These are phyloP conservation scores for Talaromyces borbonicus DNA, from an alignment of 495 filamentous ascomycete species.

Conservation along the genomic window DNA sequence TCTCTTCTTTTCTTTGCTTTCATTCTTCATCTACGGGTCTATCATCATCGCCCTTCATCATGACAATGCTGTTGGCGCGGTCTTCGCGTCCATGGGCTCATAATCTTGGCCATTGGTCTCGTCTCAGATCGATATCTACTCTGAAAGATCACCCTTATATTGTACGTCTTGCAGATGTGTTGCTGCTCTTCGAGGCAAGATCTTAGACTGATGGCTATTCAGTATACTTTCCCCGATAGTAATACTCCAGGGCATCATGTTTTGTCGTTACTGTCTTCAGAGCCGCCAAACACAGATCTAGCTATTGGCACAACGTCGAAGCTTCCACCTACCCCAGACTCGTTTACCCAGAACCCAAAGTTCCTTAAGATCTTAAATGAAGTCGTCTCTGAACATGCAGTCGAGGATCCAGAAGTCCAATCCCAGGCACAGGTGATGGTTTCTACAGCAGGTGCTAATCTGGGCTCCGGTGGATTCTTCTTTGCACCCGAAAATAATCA, in stretches of 20 bases:
- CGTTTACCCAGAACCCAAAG: conserved; percentile 63
- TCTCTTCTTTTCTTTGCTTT: not conserved
- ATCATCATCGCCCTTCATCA: not conserved
- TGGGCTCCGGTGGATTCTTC: conserved; percentile 57
- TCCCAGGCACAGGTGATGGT: conserved; percentile 72
- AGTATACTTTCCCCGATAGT: conserved; percentile 63
- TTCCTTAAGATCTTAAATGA: conserved; percentile 72
- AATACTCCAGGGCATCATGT: conserved; percentile 37
- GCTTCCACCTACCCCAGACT: conserved; percentile 66
- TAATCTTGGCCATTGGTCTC: conserved; percentile 16
- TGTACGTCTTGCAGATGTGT: conserved; percentile 30
- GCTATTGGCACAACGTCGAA: conserved; percentile 66
- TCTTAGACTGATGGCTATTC: not conserved
- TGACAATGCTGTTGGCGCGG: conserved; percentile 1
- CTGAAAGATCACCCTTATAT: conserved; percentile 46
- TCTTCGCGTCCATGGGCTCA: not conserved
- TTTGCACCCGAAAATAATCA: conserved; percentile 36
- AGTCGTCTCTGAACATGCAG: conserved; percentile 59
- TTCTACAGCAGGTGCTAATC: conserved; percentile 61
- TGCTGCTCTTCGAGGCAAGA: not conserved
- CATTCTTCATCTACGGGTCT: not conserved
- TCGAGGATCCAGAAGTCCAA: conserved; percentile 59
- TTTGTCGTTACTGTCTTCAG: conserved; percentile 65
- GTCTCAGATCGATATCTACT: conserved; percentile 38
- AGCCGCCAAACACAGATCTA: conserved; percentile 56